phyloP scores from a whole-genome alignment of 1,139 yeast genomes.

The Saccharomyces uvarum region DNA sequence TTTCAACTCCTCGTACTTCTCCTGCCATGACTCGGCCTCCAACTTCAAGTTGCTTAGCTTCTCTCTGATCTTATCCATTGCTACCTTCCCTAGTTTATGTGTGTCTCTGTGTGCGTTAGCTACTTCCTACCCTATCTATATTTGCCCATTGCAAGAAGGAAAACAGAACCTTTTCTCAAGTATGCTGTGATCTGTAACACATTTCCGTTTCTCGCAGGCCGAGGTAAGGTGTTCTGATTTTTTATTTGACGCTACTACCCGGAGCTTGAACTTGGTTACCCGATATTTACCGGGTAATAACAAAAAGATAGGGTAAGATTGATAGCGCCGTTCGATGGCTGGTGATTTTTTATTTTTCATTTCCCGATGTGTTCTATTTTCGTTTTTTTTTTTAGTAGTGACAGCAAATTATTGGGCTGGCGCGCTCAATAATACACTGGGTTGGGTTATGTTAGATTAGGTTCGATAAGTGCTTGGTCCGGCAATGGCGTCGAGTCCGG shows the following conservation, averaged over 20 bases:
- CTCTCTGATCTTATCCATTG: slow-evolving; percentile 33
- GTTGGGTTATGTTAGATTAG: not conserved
- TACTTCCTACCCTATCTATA: not conserved
- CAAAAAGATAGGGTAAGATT: not conserved
- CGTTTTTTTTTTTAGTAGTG: not conserved
- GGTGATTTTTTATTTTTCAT: not conserved
- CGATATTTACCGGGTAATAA: no score
- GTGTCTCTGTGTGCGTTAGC: not conserved
- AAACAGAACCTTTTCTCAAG: not conserved
- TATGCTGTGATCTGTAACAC: not conserved
- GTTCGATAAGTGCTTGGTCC: not conserved
- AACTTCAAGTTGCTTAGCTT: slow-evolving; percentile 85
- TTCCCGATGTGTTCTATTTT: not conserved
- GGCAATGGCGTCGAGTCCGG: not conserved
- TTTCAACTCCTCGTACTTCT: slow-evolving; percentile 81
- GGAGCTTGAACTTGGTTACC: not conserved
- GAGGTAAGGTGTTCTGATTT: not conserved
- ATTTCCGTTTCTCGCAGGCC: not conserved
- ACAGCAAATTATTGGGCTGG: not conserved
- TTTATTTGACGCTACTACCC: not conserved
- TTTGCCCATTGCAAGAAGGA: not conserved
- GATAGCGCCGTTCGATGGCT: not conserved
- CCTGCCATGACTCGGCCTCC: slow-evolving; percentile 97
- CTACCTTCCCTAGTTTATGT: not conserved
- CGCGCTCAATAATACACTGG: not conserved